Evolutionary conservation across 805 yeast genomes (phyloP).

Genomic region (Naumovozyma castellii): DNA sequence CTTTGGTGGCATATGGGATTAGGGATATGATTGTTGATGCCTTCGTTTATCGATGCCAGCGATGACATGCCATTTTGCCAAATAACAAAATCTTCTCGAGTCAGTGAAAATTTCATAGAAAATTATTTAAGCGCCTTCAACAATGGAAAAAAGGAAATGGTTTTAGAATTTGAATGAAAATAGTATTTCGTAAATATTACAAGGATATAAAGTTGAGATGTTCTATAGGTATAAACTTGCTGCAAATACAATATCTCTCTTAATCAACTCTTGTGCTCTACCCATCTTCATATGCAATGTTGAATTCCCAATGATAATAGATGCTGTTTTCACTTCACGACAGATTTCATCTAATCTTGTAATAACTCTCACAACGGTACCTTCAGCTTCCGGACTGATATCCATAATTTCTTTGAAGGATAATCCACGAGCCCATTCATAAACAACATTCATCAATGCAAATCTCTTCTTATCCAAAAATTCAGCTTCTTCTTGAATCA

Average conservation of each 20-base stretch:
- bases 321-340: conserved; percentile 88
- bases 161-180: too few species aligned
- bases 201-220: background rate
- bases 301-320: conserved; percentile 89
- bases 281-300: conserved; percentile 82
- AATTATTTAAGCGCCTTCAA: too few species aligned
- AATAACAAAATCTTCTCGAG: background rate
- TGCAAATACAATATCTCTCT: conserved; percentile 94
- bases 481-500: conserved; percentile 77
- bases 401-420: conserved; percentile 86
- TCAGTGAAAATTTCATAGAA: too few species aligned
- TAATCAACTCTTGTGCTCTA: conserved; percentile 87
- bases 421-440: conserved; percentile 96
- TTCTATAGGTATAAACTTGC: conserved; percentile 75
- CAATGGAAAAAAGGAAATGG: too few species aligned
- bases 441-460: conserved; percentile 85
- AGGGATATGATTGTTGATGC: too few species aligned
- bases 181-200: background rate
- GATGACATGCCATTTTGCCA: background rate
- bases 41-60: too few species aligned
- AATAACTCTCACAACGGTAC: conserved; percentile 92
- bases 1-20: conserved; percentile 29
- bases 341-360: conserved; percentile 91
- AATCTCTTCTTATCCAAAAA: conserved; percentile 78
- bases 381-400: conserved; percentile 84